These are phyloP conservation scores for Trichoderma harzianum DNA, from an alignment of 2,329 filamentous ascomycete species.

Conservation along the genomic window DNA sequence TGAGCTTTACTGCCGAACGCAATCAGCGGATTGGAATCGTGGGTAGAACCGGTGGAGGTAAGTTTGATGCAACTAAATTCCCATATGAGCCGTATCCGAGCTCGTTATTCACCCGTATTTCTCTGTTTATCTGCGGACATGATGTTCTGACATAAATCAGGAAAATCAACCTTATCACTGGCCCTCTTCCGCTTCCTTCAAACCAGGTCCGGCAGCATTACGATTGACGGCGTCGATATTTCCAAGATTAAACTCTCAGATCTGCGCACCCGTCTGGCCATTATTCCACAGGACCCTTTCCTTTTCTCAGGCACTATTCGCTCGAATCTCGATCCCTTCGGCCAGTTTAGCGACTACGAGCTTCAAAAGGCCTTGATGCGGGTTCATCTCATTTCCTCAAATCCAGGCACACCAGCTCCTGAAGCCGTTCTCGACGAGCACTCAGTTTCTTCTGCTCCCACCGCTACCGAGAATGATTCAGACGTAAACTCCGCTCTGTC, in stretches of 20 bases:
- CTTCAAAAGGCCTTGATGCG: conserved; percentile 61
- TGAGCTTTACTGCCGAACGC: conserved; percentile 8
- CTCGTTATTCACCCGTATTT: background rate
- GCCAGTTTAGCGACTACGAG: conserved; percentile 60
- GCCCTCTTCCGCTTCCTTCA: conserved; percentile 70
- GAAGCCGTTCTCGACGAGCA: background rate
- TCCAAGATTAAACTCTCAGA: conserved; percentile 62
- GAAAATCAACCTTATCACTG: conserved; percentile 8
- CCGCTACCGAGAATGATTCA: conserved; percentile 31
- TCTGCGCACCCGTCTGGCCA: conserved; percentile 63
- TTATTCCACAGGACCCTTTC: conserved; percentile 69
- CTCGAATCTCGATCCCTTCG: conserved; percentile 68
- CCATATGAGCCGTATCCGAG: background rate
- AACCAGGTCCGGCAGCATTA: conserved; percentile 55
- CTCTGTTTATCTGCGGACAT: background rate
- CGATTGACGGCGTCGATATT: conserved; percentile 67
- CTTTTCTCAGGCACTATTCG: conserved; percentile 71
- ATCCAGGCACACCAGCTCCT: background rate
- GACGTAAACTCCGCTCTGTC: background rate
- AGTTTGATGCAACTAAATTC: background rate
- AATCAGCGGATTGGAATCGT: conserved; percentile 12
- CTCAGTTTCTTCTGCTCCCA: conserved; percentile 44
- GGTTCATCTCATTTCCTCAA: conserved; percentile 44
- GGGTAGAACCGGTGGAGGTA: conserved; percentile 6
- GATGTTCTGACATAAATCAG: background rate